phyloP scores from a whole-genome alignment of 1,284 basidiomycete species.

The Lentinula novae-zelandiae region DNA sequence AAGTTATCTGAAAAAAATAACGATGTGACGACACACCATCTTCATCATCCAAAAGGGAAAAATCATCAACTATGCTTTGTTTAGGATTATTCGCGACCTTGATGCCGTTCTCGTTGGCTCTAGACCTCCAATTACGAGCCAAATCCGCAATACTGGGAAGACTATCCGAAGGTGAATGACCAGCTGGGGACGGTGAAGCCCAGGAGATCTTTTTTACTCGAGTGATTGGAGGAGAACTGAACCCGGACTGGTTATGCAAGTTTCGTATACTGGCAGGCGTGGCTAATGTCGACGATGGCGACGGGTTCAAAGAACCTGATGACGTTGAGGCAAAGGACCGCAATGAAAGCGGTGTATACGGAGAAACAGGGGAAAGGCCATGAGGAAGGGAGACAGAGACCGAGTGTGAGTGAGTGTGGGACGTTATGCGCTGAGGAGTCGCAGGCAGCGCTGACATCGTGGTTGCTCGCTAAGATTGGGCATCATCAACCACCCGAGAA shows the following conservation, averaged over 20 bases:
- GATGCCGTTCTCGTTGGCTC: constrained; percentile 69
- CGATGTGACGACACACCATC: constrained; percentile 42
- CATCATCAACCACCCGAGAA: not conserved
- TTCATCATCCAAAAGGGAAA: constrained; percentile 51
- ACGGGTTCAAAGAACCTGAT: constrained; percentile 30
- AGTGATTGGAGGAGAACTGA: constrained; percentile 31
- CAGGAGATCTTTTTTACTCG: constrained; percentile 19
- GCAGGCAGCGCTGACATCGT: constrained; percentile 14
- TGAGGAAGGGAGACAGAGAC: constrained; percentile 16
- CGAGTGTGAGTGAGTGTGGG: constrained; percentile 17
- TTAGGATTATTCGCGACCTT: constrained; percentile 38
- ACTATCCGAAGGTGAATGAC: constrained; percentile 22
- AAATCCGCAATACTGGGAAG: constrained; percentile 55
- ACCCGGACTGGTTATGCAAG: constrained; percentile 31
- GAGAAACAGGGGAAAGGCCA: constrained; percentile 26
- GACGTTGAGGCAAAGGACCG: constrained; percentile 42
- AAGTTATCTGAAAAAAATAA: constrained; percentile 10
- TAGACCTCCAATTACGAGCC: constrained; percentile 66
- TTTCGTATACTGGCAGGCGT: constrained; percentile 28
- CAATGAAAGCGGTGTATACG: constrained; percentile 65
- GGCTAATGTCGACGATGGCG: constrained; percentile 33
- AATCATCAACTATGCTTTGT: constrained; percentile 30
- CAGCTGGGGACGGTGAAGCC: constrained; percentile 16
- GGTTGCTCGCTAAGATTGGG: constrained; percentile 1
- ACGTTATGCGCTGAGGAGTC: constrained; percentile 25